A percentile compares a stretch with the other conserved stretches of the same genome.
Evolutionary conservation across 371 early-diverging fungal genomes (phyloP).

Genomic region (Lichtheimia ornata): DNA sequence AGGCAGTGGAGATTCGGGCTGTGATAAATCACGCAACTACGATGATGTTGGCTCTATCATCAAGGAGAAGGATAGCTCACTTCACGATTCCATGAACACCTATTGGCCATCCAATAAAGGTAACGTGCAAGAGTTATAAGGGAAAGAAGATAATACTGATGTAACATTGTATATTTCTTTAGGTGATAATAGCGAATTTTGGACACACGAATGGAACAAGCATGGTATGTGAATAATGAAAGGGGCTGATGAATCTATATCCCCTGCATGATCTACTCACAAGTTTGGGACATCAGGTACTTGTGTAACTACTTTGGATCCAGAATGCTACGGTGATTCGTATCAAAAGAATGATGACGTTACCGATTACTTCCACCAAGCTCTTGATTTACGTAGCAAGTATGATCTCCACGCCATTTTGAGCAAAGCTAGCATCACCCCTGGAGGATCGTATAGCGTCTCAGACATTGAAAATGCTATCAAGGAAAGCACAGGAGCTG

Average conservation of each 20-base stretch:
- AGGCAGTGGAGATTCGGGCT: constrained; percentile 60
- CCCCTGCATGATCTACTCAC: not conserved
- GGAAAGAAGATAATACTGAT: not conserved
- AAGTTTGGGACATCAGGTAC: constrained; percentile 32
- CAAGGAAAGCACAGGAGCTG: constrained; percentile 42
- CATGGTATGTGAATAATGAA: constrained; percentile 52
- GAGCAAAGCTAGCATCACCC: constrained; percentile 57
- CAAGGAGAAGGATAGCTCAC: constrained; percentile 24
- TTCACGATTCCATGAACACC: constrained; percentile 60
- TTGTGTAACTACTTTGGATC: constrained; percentile 67
- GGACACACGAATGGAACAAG: constrained; percentile 82
- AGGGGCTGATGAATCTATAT: no score
- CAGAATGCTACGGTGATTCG: constrained; percentile 51
- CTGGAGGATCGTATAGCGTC: constrained; percentile 58
- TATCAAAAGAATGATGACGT: constrained; percentile 60
- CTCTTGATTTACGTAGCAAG: constrained; percentile 51
- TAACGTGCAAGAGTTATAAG: constrained; percentile 17
- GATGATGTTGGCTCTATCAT: constrained; percentile 52
- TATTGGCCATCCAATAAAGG: constrained; percentile 80
- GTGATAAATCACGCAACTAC: constrained; percentile 63
- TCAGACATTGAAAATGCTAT: constrained; percentile 56
- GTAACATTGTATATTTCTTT: not conserved
- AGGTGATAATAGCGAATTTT: constrained; percentile 52
- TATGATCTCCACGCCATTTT: constrained; percentile 66
- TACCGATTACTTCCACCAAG: constrained; percentile 54